phyloP scores from a whole-genome alignment of 1,139 yeast species.

The Spathaspora sp. region DNA sequence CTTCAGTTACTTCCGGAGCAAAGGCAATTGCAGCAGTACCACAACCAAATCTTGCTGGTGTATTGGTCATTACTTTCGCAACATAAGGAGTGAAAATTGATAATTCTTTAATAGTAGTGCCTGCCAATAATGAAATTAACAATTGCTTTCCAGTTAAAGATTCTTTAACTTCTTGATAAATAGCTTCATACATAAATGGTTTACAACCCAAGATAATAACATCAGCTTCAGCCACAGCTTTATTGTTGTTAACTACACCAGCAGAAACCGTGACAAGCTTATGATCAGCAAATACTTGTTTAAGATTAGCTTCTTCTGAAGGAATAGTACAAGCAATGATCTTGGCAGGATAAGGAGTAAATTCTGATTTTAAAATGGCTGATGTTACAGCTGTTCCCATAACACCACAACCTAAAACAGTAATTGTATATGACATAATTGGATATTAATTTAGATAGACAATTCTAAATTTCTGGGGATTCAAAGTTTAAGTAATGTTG shows the following conservation, averaged over 20 bases:
- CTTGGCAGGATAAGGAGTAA: constrained; percentile 62
- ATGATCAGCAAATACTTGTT: constrained; percentile 17
- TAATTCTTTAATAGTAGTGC: constrained; percentile 80
- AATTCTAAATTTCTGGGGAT: background rate
- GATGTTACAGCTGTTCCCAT: constrained; percentile 96
- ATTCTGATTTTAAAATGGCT: constrained; percentile 58
- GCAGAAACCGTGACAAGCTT: constrained; percentile 54
- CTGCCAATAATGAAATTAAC: constrained; percentile 85
- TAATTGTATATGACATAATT: constrained; percentile 51
- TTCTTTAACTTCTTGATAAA: constrained; percentile 46
- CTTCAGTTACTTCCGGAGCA: constrained; percentile 46
- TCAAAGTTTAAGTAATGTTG: background rate
- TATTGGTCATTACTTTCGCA: constrained; percentile 96
- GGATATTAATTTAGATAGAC: background rate
- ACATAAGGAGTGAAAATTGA: constrained; percentile 53
- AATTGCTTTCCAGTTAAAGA: constrained; percentile 55
- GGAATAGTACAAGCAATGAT: constrained; percentile 77
- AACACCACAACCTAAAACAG: constrained; percentile 90
- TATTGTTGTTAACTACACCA: constrained; percentile 50
- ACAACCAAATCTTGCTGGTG: constrained; percentile 89
- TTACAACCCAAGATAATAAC: constrained; percentile 82
- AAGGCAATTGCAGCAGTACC: constrained; percentile 91
- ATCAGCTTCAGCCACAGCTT: constrained; percentile 63
- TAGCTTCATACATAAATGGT: constrained; percentile 72
- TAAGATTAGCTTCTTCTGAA: constrained; percentile 23